Percentiles rank a stretch among this genome's conserved stretches.
These are phyloP conservation scores for Chlorokybus atmophyticus DNA, from an alignment of 139 green algal species.

Conservation along the genomic window DNA sequence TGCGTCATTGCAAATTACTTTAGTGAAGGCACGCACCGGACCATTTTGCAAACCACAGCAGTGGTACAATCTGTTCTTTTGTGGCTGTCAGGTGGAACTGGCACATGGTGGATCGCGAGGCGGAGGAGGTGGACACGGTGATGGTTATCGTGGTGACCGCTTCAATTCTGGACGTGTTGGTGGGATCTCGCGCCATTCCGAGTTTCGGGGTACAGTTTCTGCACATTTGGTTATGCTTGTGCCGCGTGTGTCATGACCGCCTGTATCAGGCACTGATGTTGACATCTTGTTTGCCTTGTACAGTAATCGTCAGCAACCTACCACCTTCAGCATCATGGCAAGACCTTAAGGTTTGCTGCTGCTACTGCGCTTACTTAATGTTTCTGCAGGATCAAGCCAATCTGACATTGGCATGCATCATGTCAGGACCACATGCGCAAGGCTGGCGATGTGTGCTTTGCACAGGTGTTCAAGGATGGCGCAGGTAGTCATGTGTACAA, in stretches of 20 bases:
- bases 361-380: background rate
- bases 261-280: background rate
- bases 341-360: constrained; percentile 75
- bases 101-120: background rate
- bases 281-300: background rate
- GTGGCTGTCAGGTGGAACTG: constrained; percentile 7
- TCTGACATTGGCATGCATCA: background rate
- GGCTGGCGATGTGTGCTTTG: constrained; percentile 29
- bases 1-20: no score
- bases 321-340: constrained; percentile 77
- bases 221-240: background rate
- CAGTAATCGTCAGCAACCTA: constrained; percentile 42
- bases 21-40: no score
- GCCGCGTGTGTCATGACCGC: background rate
- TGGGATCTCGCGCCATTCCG: constrained; percentile 5
- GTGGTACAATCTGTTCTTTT: no score
- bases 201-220: constrained; percentile 1
- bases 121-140: background rate
- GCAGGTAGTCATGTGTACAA: background rate
- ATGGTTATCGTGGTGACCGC: no score
- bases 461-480: constrained; percentile 26
- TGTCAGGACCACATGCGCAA: constrained; percentile 53
- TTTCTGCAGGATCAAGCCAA: constrained; percentile 38
- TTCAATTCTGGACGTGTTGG: background rate
- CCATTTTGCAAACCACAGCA: no score